Percentiles rank a stretch among this genome's conserved stretches.
Conservation (phyloP, 78 protist genomes). For the Dictyostelium firmibasis region DNA sequence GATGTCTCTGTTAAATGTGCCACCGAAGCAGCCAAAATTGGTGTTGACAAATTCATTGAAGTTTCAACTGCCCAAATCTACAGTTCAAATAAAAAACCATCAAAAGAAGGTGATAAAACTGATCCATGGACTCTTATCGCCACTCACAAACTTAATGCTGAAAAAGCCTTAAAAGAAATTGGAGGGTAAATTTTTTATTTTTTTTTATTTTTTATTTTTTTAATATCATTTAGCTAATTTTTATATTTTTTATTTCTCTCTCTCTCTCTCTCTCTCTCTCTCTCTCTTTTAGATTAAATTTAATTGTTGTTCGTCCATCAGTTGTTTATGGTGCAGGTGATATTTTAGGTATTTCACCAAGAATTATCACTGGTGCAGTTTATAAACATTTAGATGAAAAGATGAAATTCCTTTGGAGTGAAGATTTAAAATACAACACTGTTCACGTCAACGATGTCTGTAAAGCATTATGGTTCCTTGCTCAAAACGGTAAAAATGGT, state of each 20-base stretch:
- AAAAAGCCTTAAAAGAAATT: slow-evolving; percentile 72
- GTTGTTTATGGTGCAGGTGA: slow-evolving; percentile 97
- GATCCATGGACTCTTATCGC: slow-evolving; percentile 94
- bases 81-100: slow-evolving; percentile 85
- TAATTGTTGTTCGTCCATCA: slow-evolving; percentile 95
- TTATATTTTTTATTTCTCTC: background rate
- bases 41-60: slow-evolving; percentile 88
- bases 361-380: slow-evolving; percentile 95
- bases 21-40: slow-evolving; percentile 81
- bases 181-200: slow-evolving; percentile 31
- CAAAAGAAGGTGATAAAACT: slow-evolving; percentile 80
- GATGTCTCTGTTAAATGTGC: slow-evolving; percentile 80
- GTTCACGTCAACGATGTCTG: slow-evolving; percentile 97
- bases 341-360: slow-evolving; percentile 92
- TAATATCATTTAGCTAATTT: background rate
- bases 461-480: slow-evolving; percentile 87
- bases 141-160: slow-evolving; percentile 84
- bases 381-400: slow-evolving; percentile 91
- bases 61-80: slow-evolving; percentile 96
- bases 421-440: slow-evolving; percentile 92
- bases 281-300: slow-evolving; percentile 36
- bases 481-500: slow-evolving; percentile 82
- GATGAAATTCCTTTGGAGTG: slow-evolving; percentile 94
- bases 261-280: background rate
- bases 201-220: background rate